phyloP scores from a whole-genome alignment of 495 filamentous ascomycete genomes.

The Cairneyella variabilis region DNA sequence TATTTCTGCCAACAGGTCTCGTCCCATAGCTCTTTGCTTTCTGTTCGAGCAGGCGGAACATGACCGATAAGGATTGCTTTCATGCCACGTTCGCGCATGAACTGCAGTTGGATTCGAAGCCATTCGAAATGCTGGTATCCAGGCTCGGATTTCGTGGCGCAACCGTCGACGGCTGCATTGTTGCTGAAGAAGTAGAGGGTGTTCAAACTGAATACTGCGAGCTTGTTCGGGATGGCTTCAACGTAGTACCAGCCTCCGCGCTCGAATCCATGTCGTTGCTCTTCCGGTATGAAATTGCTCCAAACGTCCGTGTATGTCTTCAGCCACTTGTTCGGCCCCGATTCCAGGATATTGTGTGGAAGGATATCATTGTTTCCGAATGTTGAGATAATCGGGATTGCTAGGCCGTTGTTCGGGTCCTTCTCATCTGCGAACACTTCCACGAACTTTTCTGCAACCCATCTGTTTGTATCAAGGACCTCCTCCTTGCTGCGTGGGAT shows the following conservation, averaged over 20 bases:
- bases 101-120: conserved; percentile 85
- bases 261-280: conserved; percentile 86
- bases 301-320: conserved; percentile 69
- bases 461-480: conserved; percentile 69
- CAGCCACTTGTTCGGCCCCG: conserved; percentile 83
- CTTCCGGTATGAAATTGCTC: conserved; percentile 85
- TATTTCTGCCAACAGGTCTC: conserved; percentile 98
- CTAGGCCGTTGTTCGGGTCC: conserved; percentile 52
- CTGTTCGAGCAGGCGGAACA: conserved; percentile 83
- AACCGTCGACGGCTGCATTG: conserved; percentile 91
- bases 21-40: conserved; percentile 83
- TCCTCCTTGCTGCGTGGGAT: conserved; percentile 71
- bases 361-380: conserved; percentile 97
- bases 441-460: conserved; percentile 71
- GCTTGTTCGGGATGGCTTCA: conserved; percentile 81
- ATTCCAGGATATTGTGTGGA: conserved; percentile 88
- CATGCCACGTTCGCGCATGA: conserved; percentile 78
- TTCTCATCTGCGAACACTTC: conserved; percentile 60
- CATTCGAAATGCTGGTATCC: conserved; percentile 96
- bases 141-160: conserved; percentile 68
- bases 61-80: conserved; percentile 95
- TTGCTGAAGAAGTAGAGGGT: conserved; percentile 94
- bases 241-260: conserved; percentile 91
- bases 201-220: conserved; percentile 93
- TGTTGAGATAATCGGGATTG: conserved; percentile 81